Base-by-base conservation (phyloP, 306 rosid species). In the Hippophae rhamnoides region DNA sequence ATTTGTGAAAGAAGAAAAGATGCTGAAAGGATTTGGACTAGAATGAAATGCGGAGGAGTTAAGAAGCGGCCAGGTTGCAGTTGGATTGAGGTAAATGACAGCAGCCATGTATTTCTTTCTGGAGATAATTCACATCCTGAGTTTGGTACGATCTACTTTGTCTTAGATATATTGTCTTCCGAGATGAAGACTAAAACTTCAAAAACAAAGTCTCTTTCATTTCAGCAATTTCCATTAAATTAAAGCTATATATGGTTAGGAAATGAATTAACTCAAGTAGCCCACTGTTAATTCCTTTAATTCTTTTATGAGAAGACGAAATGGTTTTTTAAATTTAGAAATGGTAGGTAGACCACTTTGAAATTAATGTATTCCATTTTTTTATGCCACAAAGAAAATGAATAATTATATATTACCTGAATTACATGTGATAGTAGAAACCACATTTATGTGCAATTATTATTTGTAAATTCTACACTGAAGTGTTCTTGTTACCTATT, bases 61-160 rank as follows among this genome's bases (percentile, higher is more conserved):
- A 82, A 82, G 71, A 75, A 78, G 75, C 84, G 78, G 64, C 87
- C 82, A 1, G 84, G 87, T 40, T 78, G 84, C 50, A 82, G 84
- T 63, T 82, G 84, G 87, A 62, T 78, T 45, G 79, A 78, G 61
- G 25, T 73, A 53, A 73, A 75, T 42, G 56, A 68, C 52, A 9
- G 72, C 7, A 74, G 57, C 57, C 60, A 70, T 40, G 71, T 74
- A 52, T 82, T 82, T 76, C 84, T 82, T 58, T 78, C 84, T 8
- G 79, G 75, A 13, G 81, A 78, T 64, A 48, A 66, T 60, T 78
- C 82, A 1, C 75, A 75, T 51, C 77, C 71, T 0, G 68, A 72
- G 58, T 78, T 69, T 60, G 43, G 61, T 38, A 60, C 55, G 52
- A 60, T 69, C 62, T 43, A 27, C 63, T 41, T 52, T 66, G 61